Evolutionary conservation across 2,329 filamentous ascomycete species (phyloP).

Genomic region (Cercospora beticola): DNA sequence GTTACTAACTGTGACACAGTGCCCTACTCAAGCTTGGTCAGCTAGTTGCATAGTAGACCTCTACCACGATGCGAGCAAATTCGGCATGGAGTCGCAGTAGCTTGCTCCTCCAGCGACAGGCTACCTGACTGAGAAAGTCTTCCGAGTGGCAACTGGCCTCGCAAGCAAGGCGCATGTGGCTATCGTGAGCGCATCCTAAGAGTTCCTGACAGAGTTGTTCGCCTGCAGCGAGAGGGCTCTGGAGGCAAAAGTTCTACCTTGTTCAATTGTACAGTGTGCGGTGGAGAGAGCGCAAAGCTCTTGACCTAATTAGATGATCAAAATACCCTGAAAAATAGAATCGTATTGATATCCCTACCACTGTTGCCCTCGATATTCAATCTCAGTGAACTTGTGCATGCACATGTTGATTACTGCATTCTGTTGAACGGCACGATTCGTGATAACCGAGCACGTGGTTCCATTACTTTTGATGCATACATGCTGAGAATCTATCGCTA

Average conservation of each 20-base stretch:
- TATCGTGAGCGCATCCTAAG: conserved; percentile 1
- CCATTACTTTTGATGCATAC: not conserved
- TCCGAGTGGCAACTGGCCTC: not conserved
- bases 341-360: not conserved
- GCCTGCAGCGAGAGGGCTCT: not conserved
- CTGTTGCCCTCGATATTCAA: not conserved
- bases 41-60: conserved; percentile 91
- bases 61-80: conserved; percentile 76
- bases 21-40: conserved; percentile 95
- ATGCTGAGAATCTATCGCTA: not conserved
- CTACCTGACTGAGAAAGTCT: conserved; percentile 12
- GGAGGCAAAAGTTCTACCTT: not conserved
- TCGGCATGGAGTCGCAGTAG: conserved; percentile 16
- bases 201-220: not conserved
- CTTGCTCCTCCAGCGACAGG: conserved; percentile 12
- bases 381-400: not conserved
- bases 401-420: not conserved
- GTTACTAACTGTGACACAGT: conserved; percentile 53
- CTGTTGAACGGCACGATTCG: not conserved
- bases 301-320: conserved; percentile 5
- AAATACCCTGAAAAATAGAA: not conserved
- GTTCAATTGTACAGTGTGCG: not conserved
- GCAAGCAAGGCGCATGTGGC: not conserved
- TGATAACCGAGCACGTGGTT: not conserved
- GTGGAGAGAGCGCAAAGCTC: not conserved